Percentiles rank a stretch among this genome's conserved stretches.
Evolutionary conservation across 2,329 filamentous ascomycete genomes (phyloP).

Genomic region (Phialophora chinensis): DNA sequence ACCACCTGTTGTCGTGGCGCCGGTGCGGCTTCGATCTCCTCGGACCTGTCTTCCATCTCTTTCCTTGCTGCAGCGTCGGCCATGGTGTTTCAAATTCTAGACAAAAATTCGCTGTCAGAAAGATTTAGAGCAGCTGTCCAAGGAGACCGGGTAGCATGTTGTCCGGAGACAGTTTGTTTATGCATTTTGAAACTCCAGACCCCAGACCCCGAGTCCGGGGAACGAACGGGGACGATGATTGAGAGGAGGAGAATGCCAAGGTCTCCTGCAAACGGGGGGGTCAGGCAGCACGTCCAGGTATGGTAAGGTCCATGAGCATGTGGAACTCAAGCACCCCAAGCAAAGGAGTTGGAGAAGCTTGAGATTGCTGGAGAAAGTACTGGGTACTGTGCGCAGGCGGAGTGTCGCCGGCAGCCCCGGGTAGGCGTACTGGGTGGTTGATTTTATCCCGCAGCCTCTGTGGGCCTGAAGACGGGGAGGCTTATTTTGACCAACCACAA

Average conservation of each 20-base stretch:
- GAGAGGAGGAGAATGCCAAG: constrained; percentile 8
- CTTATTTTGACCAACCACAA: neutral
- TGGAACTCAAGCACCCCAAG: neutral
- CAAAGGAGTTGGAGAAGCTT: neutral
- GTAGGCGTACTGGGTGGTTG: neutral
- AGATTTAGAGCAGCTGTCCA: neutral
- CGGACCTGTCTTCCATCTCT: constrained; percentile 14
- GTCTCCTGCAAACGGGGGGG: neutral
- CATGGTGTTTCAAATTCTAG: constrained; percentile 2
- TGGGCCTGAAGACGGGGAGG: neutral
- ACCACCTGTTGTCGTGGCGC: neutral
- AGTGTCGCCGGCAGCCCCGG: neutral
- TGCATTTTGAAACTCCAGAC: constrained; percentile 21
- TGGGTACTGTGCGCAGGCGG: too few species aligned
- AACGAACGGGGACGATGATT: constrained; percentile 12
- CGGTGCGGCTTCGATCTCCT: constrained; percentile 12
- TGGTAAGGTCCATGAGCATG: neutral
- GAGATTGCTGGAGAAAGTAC: neutral
- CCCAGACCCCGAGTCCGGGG: constrained; percentile 15
- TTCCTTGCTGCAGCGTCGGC: constrained; percentile 10
- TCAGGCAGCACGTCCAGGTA: neutral
- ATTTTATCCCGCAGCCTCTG: neutral
- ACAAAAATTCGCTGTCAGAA: neutral
- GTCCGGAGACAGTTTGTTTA: constrained; percentile 8
- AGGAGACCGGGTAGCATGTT: constrained; percentile 2